These are phyloP conservation scores for Albizia julibrissin DNA, from an alignment of 306 rosid genomes.

Conservation along the genomic window DNA sequence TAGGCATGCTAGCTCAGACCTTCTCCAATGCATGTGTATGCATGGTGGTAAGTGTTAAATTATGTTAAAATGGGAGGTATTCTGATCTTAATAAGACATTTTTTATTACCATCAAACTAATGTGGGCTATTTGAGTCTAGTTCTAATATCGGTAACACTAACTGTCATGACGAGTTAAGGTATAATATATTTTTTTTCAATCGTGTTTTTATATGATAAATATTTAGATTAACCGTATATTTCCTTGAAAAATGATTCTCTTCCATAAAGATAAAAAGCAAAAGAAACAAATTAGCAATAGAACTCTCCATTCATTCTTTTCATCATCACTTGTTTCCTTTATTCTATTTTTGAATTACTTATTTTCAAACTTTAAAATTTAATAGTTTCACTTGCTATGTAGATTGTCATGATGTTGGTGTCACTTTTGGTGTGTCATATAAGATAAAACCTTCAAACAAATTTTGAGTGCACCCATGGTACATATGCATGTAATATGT, in stretches of 20 bases:
- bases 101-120: too few species aligned
- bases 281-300: not conserved
- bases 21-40: too few species aligned
- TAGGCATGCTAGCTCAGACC: too few species aligned
- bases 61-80: too few species aligned
- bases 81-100: too few species aligned
- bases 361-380: not conserved
- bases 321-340: not conserved
- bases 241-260: slow-evolving; percentile 10
- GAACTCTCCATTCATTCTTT: not conserved
- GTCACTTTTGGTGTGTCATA: not conserved
- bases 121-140: too few species aligned
- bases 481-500: not conserved
- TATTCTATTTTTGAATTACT: not conserved
- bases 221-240: too few species aligned
- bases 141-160: too few species aligned
- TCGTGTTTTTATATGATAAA: too few species aligned
- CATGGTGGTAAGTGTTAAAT: too few species aligned
- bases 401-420: not conserved
- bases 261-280: not conserved
- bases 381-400: not conserved
- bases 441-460: not conserved
- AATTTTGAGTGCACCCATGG: not conserved
- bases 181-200: too few species aligned
- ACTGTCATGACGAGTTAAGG: too few species aligned